Evolutionary conservation across 140 eudicot species (phyloP), one percentile per base, ranked within the genome.

Genomic region (Cichorium intybus): DNA sequence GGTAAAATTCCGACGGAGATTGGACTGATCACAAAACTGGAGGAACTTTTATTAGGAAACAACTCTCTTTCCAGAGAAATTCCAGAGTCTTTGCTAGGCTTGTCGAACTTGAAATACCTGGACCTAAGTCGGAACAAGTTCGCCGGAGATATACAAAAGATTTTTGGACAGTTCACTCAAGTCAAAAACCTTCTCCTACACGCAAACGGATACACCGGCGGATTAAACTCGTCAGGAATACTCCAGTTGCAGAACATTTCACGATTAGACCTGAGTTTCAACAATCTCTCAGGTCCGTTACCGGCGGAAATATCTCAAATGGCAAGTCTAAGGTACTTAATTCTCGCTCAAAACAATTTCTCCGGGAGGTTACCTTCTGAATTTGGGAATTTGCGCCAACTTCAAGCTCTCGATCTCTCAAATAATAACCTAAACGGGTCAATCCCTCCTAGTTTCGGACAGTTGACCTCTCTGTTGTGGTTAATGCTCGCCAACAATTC

Each of bases 401-500:
- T 87, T 33, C 93, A 84, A 77, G 82, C 80, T 10, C 82, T 87
- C 10, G 96, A 87, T 81, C 84, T 87, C 16, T 87, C 96, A 4
- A 35, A 7, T 34, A 87, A 87, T 50, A 34, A 47, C 48, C 79
- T 87, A 34, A 70, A 57, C 3, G 96, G 93, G 8, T 72, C 86
- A 9, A 79, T 87, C 26, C 96, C 96, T 0, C 21, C 78, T 16
- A 84, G 76, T 60, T 56, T 87, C 7, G 96, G 93, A 24, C 77
- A 55, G 4, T 70, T 87, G 41, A 79, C 27, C 17, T 87, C 96
- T 14, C 60, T 87, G 6, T 20, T 87, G 24, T 87, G 92, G 96
- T 66, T 81, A 29, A 84, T 84, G 86, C 81, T 84, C 10, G 96
- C 97, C 18, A 77, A 88, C 68, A 93, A 93, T 61, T 75, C 87